A percentile compares a stretch with the other conserved stretches of the same genome.
Conservation (phyloP, 2,329 filamentous ascomycete genomes). For the Aschersonia sp. region DNA sequence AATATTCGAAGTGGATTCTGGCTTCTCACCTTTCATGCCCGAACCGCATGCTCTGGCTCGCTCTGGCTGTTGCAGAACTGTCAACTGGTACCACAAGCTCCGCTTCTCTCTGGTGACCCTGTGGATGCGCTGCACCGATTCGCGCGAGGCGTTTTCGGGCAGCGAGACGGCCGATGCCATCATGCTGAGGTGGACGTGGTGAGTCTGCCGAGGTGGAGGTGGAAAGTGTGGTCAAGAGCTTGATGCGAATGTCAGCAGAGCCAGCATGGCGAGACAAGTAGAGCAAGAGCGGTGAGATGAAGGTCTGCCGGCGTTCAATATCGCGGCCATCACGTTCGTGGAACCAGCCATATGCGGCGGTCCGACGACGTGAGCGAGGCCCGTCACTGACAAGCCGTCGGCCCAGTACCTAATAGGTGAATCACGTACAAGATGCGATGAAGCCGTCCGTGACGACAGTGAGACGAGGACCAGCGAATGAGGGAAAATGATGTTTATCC, state of each 20-base stretch:
- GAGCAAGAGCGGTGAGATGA: no score
- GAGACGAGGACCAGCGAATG: no score
- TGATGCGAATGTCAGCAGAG: not conserved
- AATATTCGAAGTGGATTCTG: not conserved
- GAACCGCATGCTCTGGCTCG: conserved; percentile 89
- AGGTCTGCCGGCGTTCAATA: no score
- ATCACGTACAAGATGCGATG: no score
- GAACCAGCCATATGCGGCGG: no score
- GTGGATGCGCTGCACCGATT: conserved; percentile 30
- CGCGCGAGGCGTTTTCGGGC: conserved; percentile 14
- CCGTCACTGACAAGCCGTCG: no score
- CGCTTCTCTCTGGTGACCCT: conserved; percentile 56
- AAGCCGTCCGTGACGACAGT: no score
- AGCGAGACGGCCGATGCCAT: conserved; percentile 19
- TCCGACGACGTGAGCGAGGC: no score
- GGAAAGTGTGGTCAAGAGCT: not conserved
- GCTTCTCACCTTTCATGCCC: conserved; percentile 72
- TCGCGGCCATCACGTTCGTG: no score
- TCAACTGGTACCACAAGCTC: conserved; percentile 65
- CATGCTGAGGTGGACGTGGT: conserved; percentile 4
- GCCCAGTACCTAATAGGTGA: no score
- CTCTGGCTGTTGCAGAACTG: conserved; percentile 86
- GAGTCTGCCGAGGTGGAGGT: not conserved
- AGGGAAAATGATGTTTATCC: no score
- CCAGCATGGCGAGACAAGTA: no score